phyloP scores from a whole-genome alignment of 306 rosid genomes.

The Cucurbita ficifolia region DNA sequence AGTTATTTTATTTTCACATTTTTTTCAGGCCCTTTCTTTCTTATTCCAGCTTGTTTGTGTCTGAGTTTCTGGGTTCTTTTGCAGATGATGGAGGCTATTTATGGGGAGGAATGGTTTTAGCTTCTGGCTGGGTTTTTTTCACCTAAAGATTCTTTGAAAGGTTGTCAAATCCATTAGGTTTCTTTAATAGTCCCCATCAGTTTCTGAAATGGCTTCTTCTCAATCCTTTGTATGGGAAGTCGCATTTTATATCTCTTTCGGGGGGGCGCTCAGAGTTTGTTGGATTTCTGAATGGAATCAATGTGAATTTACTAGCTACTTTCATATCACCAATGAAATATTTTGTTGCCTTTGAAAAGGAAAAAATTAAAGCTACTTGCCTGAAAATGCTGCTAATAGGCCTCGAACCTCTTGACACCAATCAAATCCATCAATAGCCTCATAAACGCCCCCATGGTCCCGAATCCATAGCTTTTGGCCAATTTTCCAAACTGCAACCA shows the following conservation, averaged over 20 bases:
- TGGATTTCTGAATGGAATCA: neutral
- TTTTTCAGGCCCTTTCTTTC: no score
- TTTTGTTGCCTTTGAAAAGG: neutral
- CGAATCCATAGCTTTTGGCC: constrained; percentile 66
- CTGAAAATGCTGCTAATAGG: constrained; percentile 69
- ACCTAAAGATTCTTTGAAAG: no score
- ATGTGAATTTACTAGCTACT: neutral
- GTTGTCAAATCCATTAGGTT: no score
- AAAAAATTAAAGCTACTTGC: constrained; percentile 23
- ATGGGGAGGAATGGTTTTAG: no score
- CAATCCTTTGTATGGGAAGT: neutral
- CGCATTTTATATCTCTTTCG: neutral
- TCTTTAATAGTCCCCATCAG: no score
- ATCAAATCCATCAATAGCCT: constrained; percentile 56
- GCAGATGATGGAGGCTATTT: no score
- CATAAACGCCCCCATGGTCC: constrained; percentile 53
- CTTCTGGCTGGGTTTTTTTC: no score
- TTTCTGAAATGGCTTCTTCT: neutral
- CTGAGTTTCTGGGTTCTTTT: no score
- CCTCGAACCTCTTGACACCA: constrained; percentile 65
- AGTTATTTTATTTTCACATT: neutral
- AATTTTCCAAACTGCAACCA: constrained; percentile 64
- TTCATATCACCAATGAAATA: neutral
- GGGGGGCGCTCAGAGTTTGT: neutral
- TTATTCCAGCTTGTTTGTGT: no score